Conservation (phyloP, 768 basidiomycete species). For the button mushroom (Agaricus bisporus) region DNA sequence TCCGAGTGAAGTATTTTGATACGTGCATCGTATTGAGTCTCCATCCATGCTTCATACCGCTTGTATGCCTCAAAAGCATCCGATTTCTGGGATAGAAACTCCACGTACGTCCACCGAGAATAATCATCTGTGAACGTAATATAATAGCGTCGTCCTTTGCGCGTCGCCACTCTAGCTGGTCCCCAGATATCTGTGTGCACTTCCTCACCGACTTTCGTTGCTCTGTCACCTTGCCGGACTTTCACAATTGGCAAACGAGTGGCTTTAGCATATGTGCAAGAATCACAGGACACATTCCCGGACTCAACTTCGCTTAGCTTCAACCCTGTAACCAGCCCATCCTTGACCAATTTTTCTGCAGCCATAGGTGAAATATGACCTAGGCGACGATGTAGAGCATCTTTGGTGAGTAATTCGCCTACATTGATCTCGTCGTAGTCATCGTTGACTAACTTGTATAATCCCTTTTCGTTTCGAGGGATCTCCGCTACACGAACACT, state of each 20-base stretch:
- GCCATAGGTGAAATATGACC: constrained; percentile 2
- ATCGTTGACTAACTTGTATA: not conserved
- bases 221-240: constrained; percentile 17
- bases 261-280: constrained; percentile 22
- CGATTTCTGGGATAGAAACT: constrained; percentile 14
- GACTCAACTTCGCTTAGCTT: constrained; percentile 16
- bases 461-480: constrained; percentile 1
- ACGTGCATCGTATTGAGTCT: constrained; percentile 18
- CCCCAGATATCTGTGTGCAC: constrained; percentile 36
- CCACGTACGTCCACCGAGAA: constrained; percentile 10
- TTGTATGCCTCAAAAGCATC: constrained; percentile 20
- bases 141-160: constrained; percentile 20
- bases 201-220: constrained; percentile 12
- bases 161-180: constrained; percentile 19
- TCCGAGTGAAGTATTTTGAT: constrained; percentile 28
- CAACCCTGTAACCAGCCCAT: constrained; percentile 23
- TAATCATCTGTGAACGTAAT: constrained; percentile 26
- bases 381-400: too few relatives aligned
- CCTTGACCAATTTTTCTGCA: constrained; percentile 17
- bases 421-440: constrained; percentile 2
- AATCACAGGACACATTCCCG: constrained; percentile 11
- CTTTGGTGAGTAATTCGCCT: not conserved
- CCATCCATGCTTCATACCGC: constrained; percentile 21
- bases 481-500: constrained; percentile 16
- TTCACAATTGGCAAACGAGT: constrained; percentile 26